Base-by-base conservation (phyloP, 2,329 filamentous ascomycete species). In the Grosmannia penicillata region DNA sequence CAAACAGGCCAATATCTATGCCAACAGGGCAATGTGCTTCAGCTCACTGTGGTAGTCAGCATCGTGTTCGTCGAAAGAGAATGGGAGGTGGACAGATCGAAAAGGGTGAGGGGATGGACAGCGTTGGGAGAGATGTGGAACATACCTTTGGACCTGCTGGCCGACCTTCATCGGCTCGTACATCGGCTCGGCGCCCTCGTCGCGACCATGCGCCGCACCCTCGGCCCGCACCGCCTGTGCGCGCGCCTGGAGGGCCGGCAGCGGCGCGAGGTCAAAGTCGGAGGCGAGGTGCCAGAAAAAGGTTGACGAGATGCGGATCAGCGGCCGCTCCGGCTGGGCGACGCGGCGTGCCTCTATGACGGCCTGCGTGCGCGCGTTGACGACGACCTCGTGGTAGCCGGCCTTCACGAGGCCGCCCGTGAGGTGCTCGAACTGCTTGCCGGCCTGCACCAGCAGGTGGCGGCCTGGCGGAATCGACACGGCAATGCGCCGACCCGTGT, bases 401-500 rank as follows among this genome's bases (percentile, higher is more conserved):
- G 72, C 72, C 52, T 74, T 75, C 53, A 76, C 60, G 25, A 76
- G 63, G 0, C 72, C 72, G 35, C 72, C 71, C 0, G 71, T 75
- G 36, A 72, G 54, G 56, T 76, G 66, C 59, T 76, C 72, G 40
- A 76, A 60, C 57, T 76, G 72, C 59, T 75, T 75, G 41, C 72
- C 72, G 2, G 72, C 72, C 49, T 76, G 72, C 7, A 76, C 72
- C 14, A 76, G 62, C 14, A 76, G 59, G 53, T 74, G 62, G 51
- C 70, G 71, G 4, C 70, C 70, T 4, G 57, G 56, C 0, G 72
- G 72, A 45, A 76, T 75, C 55, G 65, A 63, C 45, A 76, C 72
- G 32, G 71, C 54, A 46, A 76, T 73, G 45, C 66, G 65, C 44
- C 59, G 61, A 32, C 72, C 72, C 2, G 71, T 75, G 62, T 76